Evolutionary conservation across 225 moss, liverwort and hornwort species (phyloP).

Genomic region (Thuidium tamariscinum): DNA sequence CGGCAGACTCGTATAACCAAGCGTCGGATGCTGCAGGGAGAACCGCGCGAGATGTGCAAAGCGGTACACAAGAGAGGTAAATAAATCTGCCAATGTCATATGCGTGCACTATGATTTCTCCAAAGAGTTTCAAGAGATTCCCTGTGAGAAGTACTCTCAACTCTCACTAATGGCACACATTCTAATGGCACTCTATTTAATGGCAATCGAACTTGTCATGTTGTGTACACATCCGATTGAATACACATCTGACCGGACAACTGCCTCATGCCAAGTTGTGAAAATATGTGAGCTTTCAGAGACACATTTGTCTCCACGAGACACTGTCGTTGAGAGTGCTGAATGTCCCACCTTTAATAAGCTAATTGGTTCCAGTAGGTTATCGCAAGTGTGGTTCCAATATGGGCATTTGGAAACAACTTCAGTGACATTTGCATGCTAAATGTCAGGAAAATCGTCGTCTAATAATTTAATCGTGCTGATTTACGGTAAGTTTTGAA

Average conservation of each 20-base stretch:
- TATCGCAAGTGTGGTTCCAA: not conserved
- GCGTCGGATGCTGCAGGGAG: not conserved
- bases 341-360: not conserved
- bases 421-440: not conserved
- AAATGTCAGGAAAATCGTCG: not conserved
- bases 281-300: not conserved
- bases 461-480: not conserved
- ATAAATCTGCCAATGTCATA: not conserved
- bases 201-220: not conserved
- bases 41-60: not conserved
- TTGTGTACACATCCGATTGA: not conserved
- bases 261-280: not conserved
- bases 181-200: not conserved
- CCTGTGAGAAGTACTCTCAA: not conserved
- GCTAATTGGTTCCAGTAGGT: not conserved
- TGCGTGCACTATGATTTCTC: not conserved
- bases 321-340: not conserved
- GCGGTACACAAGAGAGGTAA: not conserved
- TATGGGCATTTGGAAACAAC: not conserved
- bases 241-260: not conserved
- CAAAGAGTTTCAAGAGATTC: not conserved
- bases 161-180: not conserved
- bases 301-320: not conserved
- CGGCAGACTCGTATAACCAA: not conserved
- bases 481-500: not conserved